Base-by-base conservation (phyloP, 1,284 basidiomycete genomes). In the Wallemia ichthyophaga region DNA sequence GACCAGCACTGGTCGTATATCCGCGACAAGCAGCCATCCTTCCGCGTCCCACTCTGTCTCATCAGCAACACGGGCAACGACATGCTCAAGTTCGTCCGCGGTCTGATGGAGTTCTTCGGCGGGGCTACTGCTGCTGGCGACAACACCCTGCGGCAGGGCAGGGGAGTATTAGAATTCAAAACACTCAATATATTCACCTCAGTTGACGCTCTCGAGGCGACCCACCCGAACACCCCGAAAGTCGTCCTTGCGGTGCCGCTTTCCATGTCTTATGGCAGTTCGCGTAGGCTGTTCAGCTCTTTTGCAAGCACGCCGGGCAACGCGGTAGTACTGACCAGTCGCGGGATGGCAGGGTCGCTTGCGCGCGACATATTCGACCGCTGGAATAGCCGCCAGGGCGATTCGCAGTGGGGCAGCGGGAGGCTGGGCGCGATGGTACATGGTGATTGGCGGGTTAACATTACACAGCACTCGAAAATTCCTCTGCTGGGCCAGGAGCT, bases 61-160 rank as follows among this genome's bases (percentile, higher is more conserved):
- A 77, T 98, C 55, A 86, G 85, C 61, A 76, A 81, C 28, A 92
- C 87, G 1, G 89, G 84, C 1, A 80, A 82, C 63, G 92, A 98
- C 69, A 92, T 96, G 80, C 73, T 96, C 33, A 84, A 85, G 1
- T 89, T 92, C 65, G 86, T 94, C 19, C 74, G 89, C 60, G 92
- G 86, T 73, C 84, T 98, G 81, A 92, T 96, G 78, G 94, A 96
- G 69, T 98, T 92, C 91, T 81, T 96, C 65, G 88, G 91, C 17
- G 87, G 88, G 7, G 86, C 85, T 1, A 82, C 94, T 62, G 86
- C 81, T 64, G 86, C 86, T 66, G 83, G 86, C 65, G 84, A 87
- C 61, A 80, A 83, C 0, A 84, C 83, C 2, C 64, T 67, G 9
- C 27, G 73, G 73, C 60, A 62, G 61, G 13, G 53, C 61, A 19